Evolutionary conservation across 331 rosid genomes (phyloP).

Genomic region (Quercus tomentella): DNA sequence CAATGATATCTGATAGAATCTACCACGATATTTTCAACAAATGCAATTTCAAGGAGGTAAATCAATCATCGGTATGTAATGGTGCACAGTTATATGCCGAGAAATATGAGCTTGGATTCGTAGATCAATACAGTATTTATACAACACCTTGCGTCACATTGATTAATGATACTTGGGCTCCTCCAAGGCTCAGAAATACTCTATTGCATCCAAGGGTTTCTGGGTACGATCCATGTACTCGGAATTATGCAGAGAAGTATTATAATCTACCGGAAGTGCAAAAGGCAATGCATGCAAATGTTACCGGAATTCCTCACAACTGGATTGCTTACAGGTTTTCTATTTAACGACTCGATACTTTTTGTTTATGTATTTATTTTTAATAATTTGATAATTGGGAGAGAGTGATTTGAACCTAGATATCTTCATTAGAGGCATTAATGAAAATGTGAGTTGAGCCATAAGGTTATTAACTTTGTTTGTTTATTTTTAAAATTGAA

Average conservation of each 20-base stretch:
- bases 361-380: not conserved
- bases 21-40: slow-evolving; percentile 56
- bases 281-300: slow-evolving; percentile 82
- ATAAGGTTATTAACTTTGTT: too few species aligned
- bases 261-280: slow-evolving; percentile 69
- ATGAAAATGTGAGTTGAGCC: too few species aligned
- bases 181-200: slow-evolving; percentile 42
- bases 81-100: slow-evolving; percentile 39
- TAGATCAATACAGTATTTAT: slow-evolving; percentile 72
- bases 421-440: too few species aligned
- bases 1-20: slow-evolving; percentile 68
- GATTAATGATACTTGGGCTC: not conserved
- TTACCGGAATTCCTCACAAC: slow-evolving; percentile 58
- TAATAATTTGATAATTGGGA: too few species aligned
- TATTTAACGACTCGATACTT: not conserved
- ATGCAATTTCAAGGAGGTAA: slow-evolving; percentile 51
- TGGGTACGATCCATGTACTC: slow-evolving; percentile 78
- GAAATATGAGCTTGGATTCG: slow-evolving; percentile 53
- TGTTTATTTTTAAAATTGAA: too few species aligned
- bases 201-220: slow-evolving; percentile 32
- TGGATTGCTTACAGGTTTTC: slow-evolving; percentile 87
- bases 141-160: slow-evolving; percentile 42
- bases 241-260: slow-evolving; percentile 71
- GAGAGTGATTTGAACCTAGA: too few species aligned
- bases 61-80: slow-evolving; percentile 40